Conservation (phyloP, 2,329 filamentous ascomycete species). For the Ceratocystis albifundus region DNA sequence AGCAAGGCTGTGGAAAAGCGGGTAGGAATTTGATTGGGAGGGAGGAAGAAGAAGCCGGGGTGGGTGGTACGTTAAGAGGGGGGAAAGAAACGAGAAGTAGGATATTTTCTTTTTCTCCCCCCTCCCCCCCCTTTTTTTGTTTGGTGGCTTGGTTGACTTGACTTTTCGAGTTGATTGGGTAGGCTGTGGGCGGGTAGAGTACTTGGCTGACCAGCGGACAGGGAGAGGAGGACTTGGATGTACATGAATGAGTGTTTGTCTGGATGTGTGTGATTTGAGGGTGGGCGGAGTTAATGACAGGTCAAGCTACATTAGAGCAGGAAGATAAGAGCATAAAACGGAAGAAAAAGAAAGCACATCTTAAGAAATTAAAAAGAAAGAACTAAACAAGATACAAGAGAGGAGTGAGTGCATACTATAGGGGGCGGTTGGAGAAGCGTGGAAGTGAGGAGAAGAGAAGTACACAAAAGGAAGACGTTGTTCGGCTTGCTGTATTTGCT, state of each 20-base stretch:
- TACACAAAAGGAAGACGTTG: neutral
- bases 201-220: too few relatives aligned
- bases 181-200: neutral
- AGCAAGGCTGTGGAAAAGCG: neutral
- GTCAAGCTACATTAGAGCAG: too few relatives aligned
- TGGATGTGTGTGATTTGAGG: too few relatives aligned
- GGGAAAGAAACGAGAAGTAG: neutral
- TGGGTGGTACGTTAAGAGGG: neutral
- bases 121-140: conserved; percentile 7
- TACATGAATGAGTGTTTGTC: too few relatives aligned
- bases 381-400: neutral
- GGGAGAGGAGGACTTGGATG: too few relatives aligned
- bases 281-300: too few relatives aligned
- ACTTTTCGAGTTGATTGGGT: neutral
- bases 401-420: neutral
- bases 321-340: too few relatives aligned
- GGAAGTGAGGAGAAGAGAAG: neutral
- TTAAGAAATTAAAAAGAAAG: neutral
- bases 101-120: conserved; percentile 17
- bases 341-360: too few relatives aligned
- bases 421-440: neutral
- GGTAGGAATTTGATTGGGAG: neutral
- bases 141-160: neutral
- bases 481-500: too few relatives aligned
- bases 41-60: neutral